Conservation (phyloP, 164 flowering plant genomes). For the Amborella trichopoda region DNA sequence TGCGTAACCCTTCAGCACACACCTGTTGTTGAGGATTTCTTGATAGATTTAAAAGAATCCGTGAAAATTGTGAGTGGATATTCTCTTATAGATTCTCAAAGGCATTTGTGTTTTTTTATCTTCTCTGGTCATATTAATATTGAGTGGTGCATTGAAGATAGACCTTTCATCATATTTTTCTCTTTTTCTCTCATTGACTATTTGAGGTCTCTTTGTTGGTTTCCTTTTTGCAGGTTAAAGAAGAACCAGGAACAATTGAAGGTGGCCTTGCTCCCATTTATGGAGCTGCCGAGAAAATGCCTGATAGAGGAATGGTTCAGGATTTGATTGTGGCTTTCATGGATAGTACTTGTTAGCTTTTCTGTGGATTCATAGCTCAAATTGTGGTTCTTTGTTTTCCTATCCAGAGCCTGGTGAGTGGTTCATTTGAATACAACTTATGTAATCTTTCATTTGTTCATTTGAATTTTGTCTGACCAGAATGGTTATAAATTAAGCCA, state of each 20-base stretch:
- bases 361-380: background rate
- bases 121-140: no score
- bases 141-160: background rate
- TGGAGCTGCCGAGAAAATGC: slow-evolving; percentile 91
- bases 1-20: slow-evolving; percentile 96
- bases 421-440: no score
- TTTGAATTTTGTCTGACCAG: no score
- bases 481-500: no score
- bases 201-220: background rate
- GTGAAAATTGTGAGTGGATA: slow-evolving; percentile 64
- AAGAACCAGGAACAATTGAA: slow-evolving; percentile 76
- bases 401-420: no score
- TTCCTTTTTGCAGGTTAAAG: slow-evolving; percentile 44
- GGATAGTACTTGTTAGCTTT: slow-evolving; percentile 60
- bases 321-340: slow-evolving; percentile 74
- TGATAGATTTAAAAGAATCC: slow-evolving; percentile 54
- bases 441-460: no score
- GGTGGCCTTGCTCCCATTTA: slow-evolving; percentile 95
- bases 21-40: slow-evolving; percentile 47
- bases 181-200: background rate
- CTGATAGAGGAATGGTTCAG: slow-evolving; percentile 72
- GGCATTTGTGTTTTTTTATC: no score
- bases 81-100: background rate
- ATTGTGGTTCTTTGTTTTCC: background rate
- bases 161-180: background rate